Evolutionary conservation across 2,329 filamentous ascomycete genomes (phyloP).

Genomic region (Proliferodiscus dingleyae): DNA sequence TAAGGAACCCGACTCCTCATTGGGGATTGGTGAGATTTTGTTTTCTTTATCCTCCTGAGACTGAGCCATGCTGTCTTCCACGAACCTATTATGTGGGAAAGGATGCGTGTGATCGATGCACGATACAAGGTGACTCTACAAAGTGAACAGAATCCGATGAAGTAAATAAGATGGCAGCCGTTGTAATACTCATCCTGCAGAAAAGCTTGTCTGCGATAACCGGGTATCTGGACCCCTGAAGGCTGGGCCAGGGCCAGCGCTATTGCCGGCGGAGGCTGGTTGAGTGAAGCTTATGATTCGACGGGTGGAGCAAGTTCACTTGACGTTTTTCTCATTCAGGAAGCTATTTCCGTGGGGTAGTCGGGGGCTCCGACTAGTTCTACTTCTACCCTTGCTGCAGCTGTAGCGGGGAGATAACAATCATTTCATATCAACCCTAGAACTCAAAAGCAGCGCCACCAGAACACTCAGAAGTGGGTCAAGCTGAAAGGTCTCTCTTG

Average conservation of each 20-base stretch:
- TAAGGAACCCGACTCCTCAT: slow-evolving; percentile 5
- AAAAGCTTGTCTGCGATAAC: neutral
- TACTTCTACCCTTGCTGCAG: neutral
- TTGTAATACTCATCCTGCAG: neutral
- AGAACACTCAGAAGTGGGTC: no score
- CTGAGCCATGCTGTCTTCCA: slow-evolving; percentile 7
- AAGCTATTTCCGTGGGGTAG: slow-evolving; percentile 9
- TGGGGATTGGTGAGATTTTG: slow-evolving; percentile 9
- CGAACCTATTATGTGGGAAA: neutral
- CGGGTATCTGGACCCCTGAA: neutral
- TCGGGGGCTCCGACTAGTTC: neutral
- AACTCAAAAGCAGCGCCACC: no score
- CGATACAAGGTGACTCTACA: no score
- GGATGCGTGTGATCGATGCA: no score
- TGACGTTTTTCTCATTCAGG: slow-evolving; percentile 9
- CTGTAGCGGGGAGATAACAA: no score
- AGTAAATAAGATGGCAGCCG: no score
- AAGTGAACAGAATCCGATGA: no score
- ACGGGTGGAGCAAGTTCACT: no score
- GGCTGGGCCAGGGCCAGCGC: no score
- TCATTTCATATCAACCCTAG: neutral
- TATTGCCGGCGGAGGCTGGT: neutral
- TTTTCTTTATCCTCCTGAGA: slow-evolving; percentile 3
- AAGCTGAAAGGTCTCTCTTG: no score
- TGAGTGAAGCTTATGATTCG: no score